Base-by-base conservation (phyloP, 331 rosid genomes). In the Dryas integrifolia region DNA sequence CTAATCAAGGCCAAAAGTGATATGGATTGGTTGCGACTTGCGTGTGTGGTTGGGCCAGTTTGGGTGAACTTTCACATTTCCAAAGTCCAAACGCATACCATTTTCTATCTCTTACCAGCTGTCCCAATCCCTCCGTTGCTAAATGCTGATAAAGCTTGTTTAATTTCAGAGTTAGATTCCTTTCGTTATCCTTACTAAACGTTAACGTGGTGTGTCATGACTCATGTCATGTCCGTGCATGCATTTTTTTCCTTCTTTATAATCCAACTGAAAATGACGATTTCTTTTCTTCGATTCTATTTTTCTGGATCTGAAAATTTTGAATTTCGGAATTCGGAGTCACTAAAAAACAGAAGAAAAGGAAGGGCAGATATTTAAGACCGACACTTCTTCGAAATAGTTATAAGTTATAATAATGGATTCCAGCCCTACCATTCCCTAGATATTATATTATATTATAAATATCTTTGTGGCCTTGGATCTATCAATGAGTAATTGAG, bases 401-500 rank as follows among this genome's bases (percentile, higher is more conserved):
- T 21, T 21, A 21, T 21, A 21, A 21, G 24, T 21, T 21, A 21
- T 21, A 21, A 48, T 58, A 67, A 7, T 64, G 60, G 9, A 21
- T 16, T 0, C 35, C 35, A 30, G 35, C 0, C 35, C 35, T 30
- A 30, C 24, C 24, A 21, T 1, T 30, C 35, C 60, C 67, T 7
- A 14, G 14, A 30, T 43, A 9, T 65, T 7, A 4, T 41, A n/a
- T 7, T 24, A 8, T 65, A 26, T 39, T 39, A 38, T 3, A n/a
- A 72, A 57, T 72, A 53, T 72, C 45, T 63, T 26, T 11, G 16
- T 14, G 55, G 5, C 61, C 82, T 89, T 81, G 75, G 82, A 85
- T 87, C 86, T 67, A 40, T 76, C 81, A 8, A 67, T 43, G 60
- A 68, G 73, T 12, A 52, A 45, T 5, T 16, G 47, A 10, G 15